A percentile compares a stretch with the other conserved stretches of the same genome.
These are phyloP conservation scores for Neurospora hispaniola DNA, from an alignment of 495 filamentous ascomycete genomes.

Conservation along the genomic window DNA sequence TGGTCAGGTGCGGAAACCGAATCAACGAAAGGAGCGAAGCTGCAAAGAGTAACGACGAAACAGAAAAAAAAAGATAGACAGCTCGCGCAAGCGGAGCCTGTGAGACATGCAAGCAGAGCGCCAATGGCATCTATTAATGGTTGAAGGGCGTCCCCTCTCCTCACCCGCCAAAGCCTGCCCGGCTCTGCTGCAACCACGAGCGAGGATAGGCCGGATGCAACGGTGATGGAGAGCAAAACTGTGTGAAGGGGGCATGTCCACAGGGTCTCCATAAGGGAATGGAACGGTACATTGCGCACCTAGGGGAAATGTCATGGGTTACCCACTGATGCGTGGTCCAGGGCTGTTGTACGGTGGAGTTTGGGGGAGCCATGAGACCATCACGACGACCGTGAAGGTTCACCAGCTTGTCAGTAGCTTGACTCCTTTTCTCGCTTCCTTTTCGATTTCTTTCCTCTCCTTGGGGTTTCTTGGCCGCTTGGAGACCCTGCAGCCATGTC, in stretches of 20 bases:
- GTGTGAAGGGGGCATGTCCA: slow-evolving; percentile 1
- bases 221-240: slow-evolving; percentile 20
- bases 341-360: not conserved
- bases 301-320: not conserved
- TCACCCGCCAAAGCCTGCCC: not conserved
- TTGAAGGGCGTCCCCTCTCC: slow-evolving; percentile 1
- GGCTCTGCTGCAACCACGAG: slow-evolving; percentile 21
- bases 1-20: slow-evolving; percentile 4
- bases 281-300: not conserved
- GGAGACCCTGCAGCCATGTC: not conserved
- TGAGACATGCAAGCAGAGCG: slow-evolving; percentile 11
- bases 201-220: slow-evolving; percentile 22
- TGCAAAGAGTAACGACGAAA: slow-evolving; percentile 3
- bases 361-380: not conserved
- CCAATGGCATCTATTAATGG: slow-evolving; percentile 25
- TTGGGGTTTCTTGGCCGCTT: not conserved
- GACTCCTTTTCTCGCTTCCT: not conserved
- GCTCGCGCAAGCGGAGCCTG: slow-evolving; percentile 11
- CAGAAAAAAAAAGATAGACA: slow-evolving; percentile 12
- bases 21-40: not conserved
- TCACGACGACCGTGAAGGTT: not conserved
- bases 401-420: not conserved
- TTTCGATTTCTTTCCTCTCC: not conserved
- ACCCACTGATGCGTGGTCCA: not conserved
- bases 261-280: not conserved